phyloP scores from a whole-genome alignment of 2,329 filamentous ascomycete species.

The Alternaria arborescens region DNA sequence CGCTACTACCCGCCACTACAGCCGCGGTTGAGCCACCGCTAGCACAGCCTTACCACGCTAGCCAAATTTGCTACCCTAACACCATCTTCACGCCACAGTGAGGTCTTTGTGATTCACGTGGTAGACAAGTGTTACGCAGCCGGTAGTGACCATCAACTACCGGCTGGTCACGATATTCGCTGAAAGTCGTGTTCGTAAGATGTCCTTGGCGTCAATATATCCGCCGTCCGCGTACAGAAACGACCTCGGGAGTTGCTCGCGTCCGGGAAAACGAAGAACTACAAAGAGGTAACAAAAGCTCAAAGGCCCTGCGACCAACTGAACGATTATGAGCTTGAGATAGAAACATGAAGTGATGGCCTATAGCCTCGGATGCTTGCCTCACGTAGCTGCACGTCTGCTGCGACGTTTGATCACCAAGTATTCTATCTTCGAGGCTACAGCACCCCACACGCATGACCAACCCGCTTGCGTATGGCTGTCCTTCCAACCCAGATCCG shows the following conservation, averaged over 20 bases:
- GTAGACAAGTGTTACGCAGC: conserved; percentile 4
- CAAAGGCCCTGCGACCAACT: neutral
- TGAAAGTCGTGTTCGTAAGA: neutral
- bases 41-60: conserved; percentile 16
- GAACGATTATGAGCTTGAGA: neutral
- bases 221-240: neutral
- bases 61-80: neutral
- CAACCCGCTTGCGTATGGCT: neutral
- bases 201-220: conserved; percentile 2
- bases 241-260: neutral
- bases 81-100: neutral
- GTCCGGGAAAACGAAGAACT: neutral
- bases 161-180: neutral
- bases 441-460: neutral
- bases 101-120: neutral
- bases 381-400: no score
- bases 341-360: neutral
- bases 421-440: neutral
- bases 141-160: conserved; percentile 9
- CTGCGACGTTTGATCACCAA: no score
- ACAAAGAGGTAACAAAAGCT: neutral
- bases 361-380: neutral
- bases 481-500: neutral
- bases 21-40: conserved; percentile 16
- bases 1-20: conserved; percentile 27